These are phyloP conservation scores for Suillus hirtellus DNA, from an alignment of 768 basidiomycete species.

Conservation along the genomic window DNA sequence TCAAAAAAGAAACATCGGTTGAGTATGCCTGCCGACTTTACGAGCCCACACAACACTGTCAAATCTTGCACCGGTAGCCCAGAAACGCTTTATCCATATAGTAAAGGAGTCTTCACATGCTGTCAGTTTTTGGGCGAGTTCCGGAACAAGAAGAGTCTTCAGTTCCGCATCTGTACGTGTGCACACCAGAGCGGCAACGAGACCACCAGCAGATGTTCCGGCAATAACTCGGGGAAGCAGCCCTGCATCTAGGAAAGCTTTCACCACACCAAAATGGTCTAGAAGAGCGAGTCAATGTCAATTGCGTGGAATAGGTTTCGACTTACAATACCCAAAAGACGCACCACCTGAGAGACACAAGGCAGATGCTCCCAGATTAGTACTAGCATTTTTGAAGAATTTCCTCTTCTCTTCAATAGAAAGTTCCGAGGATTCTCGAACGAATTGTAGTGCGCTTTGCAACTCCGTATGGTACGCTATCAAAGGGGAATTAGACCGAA, in stretches of 20 bases:
- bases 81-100: slow-evolving; percentile 71
- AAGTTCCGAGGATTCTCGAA: slow-evolving; percentile 72
- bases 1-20: neutral
- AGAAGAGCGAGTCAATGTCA: slow-evolving; percentile 11
- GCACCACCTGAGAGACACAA: slow-evolving; percentile 96
- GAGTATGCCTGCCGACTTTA: slow-evolving; percentile 54
- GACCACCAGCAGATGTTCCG: slow-evolving; percentile 91
- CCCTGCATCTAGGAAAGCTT: slow-evolving; percentile 85
- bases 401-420: slow-evolving; percentile 85
- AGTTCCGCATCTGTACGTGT: slow-evolving; percentile 90
- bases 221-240: slow-evolving; percentile 91
- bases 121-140: slow-evolving; percentile 79
- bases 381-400: slow-evolving; percentile 88
- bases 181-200: slow-evolving; percentile 75
- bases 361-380: slow-evolving; percentile 89
- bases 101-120: slow-evolving; percentile 77
- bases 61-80: slow-evolving; percentile 92
- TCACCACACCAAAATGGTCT: slow-evolving; percentile 91
- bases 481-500: slow-evolving; percentile 6
- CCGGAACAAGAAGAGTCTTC: slow-evolving; percentile 71
- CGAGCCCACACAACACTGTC: slow-evolving; percentile 87
- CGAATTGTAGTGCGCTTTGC: slow-evolving; percentile 69
- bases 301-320: neutral
- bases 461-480: slow-evolving; percentile 84
- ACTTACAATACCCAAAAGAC: slow-evolving; percentile 88